Evolutionary conservation across 2,329 filamentous ascomycete genomes (phyloP), one percentile per base, ranked within the genome.

Genomic region (Talaromyces amestolkiae): DNA sequence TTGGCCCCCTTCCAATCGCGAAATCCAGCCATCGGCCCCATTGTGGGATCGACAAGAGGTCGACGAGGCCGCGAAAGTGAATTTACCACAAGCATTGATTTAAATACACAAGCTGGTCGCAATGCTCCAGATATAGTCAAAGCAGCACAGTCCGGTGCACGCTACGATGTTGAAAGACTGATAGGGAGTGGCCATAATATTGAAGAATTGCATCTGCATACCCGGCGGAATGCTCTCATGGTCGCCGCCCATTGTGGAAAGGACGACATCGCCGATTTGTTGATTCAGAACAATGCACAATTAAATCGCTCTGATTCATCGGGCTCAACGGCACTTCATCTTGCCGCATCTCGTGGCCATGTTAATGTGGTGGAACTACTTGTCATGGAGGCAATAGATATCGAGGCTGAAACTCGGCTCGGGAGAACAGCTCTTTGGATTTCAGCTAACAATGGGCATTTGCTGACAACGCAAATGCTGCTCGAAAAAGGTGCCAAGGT

Each of bases 201-300:
- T n/a, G 73, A 77, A 66, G 64, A 70, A 53, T 66, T 72, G 8
- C 75, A 79, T 65, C 59, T 69, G 10, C 61, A 68, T 51, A 75
- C 76, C 2, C 71, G 73, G n/a, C 70, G 76, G 56, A 80, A 72
- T 45, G 77, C 78, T 15, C 71, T 80, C 13, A 69, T 76, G 6
- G 76, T 80, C 47, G 77, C 78, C 58, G 72, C 76, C 7, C 77
- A 80, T 64, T 79, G 77, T 67, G 77, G 77, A 10, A 75, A 76
- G 24, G 75, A 75, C 19, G 74, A 74, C 49, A 69, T 78, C 15
- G 73, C 77, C 19, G 70, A 72, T 37, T 62, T 77, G 13, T 64
- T 79, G 15, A 70, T 79, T 13, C 69, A 73, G 33, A 66, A 70
- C 35, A 72, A 73, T 37, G 77, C 76, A 11, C 70, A 70, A n/a